Base-by-base conservation (phyloP, 2,329 filamentous ascomycete genomes). In the Paraphaeosphaeria minitans region DNA sequence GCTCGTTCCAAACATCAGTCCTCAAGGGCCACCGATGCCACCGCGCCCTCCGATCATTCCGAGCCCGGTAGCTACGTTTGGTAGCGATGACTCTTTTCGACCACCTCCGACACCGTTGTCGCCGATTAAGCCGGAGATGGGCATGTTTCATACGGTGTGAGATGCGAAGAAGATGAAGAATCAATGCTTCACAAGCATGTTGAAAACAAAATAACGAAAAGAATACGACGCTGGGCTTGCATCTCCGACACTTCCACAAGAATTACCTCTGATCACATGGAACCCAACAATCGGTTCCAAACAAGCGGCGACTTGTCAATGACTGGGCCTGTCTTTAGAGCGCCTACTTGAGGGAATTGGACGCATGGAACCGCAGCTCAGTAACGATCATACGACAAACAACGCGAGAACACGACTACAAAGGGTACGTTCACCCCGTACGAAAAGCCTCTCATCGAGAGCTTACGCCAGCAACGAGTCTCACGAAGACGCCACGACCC, bases 1-100 rank as follows among this genome's bases (percentile, higher is more conserved):
- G 24, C 47, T 70, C 27, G 59, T 66, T 13, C 27, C 27, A 9
- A 45, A 35, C n/a, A 27, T 46, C n/a, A 58, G 60, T 35, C 63
- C 62, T n/a, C 39, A 13, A 16, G 53, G 58, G 3, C 41, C 52
- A 29, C 58, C 59, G 9, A 53, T 55, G 5, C 59, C 62, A 39
- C 45, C 57, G 12, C 57, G 69, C 24, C 65, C 61, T n/a, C 65
- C 64, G 2, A 67, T 71, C 12, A 70, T 71, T 27, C 69, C 69
- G 4, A 68, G 65, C 4, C 67, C 69, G 16, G 65, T 55, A 19
- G 63, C 66, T 10, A 66, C 67, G 16, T 57, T 64, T 37, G 62
- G 57, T 12, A 60, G 60, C 37, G 56, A 55, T 41, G 51, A 48
- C 35, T 58, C 57, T n/a, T 70, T 71, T 19, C 63, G 61, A 27